phyloP scores from a whole-genome alignment of 257 asterid species.

The Asclepias syriaca region DNA sequence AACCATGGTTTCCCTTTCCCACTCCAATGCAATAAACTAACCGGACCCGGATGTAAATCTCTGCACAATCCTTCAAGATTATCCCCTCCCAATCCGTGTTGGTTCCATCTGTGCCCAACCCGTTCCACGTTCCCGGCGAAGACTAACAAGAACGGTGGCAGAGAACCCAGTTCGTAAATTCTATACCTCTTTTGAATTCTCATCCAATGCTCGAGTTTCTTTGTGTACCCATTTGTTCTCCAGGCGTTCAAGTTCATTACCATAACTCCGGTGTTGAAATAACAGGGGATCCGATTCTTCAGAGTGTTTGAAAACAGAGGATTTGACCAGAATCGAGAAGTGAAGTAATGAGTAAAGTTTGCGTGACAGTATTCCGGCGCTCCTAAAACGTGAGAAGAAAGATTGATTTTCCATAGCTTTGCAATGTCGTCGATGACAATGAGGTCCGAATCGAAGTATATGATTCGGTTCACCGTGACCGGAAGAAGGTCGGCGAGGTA shows the following conservation, averaged over 20 bases:
- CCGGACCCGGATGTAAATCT: conserved; percentile 81
- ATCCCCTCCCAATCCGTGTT: conserved; percentile 86
- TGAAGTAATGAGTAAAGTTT: conserved; percentile 68
- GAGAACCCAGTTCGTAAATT: conserved; percentile 66
- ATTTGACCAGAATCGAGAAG: conserved; percentile 59
- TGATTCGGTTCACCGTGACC: conserved; percentile 42
- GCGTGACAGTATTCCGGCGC: conserved; percentile 89
- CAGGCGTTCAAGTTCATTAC: conserved; percentile 59
- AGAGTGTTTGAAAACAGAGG: conserved; percentile 37
- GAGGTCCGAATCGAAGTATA: conserved; percentile 85
- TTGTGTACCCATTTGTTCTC: conserved; percentile 43
- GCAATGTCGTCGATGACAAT: conserved; percentile 75
- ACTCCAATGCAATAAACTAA: conserved; percentile 83
- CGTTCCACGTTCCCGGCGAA: conserved; percentile 62
- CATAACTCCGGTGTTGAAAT: conserved; percentile 94
- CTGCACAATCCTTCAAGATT: conserved; percentile 66
- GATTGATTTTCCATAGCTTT: conserved; percentile 56
- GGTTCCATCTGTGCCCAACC: conserved; percentile 85
- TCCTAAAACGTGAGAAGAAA: conserved; percentile 49
- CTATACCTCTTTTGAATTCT: conserved; percentile 49
- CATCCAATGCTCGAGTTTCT: conserved; percentile 79
- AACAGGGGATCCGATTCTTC: conserved; percentile 44
- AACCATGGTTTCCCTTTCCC: conserved; percentile 95
- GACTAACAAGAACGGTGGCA: conserved; percentile 66
- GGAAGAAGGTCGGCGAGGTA: conserved; percentile 81